A percentile compares a stretch with the other conserved stretches of the same genome.
Conservation (phyloP, 176 grass and related monocot species). For the Thalia dealbata region DNA sequence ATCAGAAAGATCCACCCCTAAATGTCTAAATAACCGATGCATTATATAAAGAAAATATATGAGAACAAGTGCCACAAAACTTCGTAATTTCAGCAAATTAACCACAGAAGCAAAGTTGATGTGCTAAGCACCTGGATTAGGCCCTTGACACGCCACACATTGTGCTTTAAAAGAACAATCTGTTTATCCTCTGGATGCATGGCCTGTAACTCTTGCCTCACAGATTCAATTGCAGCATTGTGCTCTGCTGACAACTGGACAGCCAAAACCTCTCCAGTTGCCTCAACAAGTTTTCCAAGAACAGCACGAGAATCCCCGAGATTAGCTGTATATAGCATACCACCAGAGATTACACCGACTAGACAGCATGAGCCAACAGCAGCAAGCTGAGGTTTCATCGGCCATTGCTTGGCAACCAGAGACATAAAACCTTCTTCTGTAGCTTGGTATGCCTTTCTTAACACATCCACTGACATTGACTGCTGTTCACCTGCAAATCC, state of each 20-base stretch:
- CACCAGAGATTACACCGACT: slow-evolving; percentile 20
- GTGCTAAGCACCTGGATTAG: slow-evolving; percentile 20
- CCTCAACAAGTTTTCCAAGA: slow-evolving; percentile 24
- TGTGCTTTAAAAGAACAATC: slow-evolving; percentile 27
- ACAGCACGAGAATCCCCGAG: slow-evolving; percentile 27
- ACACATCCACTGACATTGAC: slow-evolving; percentile 20
- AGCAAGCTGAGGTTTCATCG: slow-evolving; percentile 22
- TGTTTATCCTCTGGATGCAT: slow-evolving; percentile 22
- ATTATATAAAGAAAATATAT: not conserved
- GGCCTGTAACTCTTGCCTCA: slow-evolving; percentile 22
- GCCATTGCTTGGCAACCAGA: slow-evolving; percentile 24
- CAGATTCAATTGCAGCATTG: slow-evolving; percentile 24
- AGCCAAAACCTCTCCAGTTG: slow-evolving; percentile 25
- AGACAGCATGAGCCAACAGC: slow-evolving; percentile 28
- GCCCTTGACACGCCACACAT: slow-evolving; percentile 33
- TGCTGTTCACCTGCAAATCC: slow-evolving; percentile 24
- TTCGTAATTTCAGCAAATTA: not conserved
- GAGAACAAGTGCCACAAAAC: not conserved
- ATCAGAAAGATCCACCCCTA: not conserved
- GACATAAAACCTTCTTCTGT: slow-evolving; percentile 26
- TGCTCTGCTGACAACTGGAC: slow-evolving; percentile 23
- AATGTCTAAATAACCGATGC: not conserved
- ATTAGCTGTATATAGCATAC: slow-evolving; percentile 23
- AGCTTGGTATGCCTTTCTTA: slow-evolving; percentile 23
- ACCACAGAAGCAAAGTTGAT: not conserved